Evolutionary conservation across 192 early-diverging fungal species (phyloP).

Genomic region (Spizellomyces punctatus): DNA sequence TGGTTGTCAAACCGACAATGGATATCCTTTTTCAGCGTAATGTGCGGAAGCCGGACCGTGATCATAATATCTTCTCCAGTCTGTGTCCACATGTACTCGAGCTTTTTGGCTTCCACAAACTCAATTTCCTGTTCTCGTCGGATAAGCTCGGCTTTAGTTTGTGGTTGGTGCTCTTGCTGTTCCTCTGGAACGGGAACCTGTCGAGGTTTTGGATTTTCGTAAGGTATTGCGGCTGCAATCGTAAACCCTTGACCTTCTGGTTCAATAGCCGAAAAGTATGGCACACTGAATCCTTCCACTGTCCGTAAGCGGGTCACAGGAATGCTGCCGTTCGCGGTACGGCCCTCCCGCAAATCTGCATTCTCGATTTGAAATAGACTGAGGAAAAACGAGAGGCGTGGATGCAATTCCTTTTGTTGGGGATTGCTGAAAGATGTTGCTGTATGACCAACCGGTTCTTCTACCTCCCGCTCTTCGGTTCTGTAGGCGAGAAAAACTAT

Average conservation of each 20-base stretch:
- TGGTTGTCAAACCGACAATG: slow-evolving; percentile 1
- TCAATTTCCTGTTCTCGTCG: not conserved
- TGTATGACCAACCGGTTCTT: not conserved
- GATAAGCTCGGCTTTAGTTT: not conserved
- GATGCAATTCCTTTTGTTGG: not conserved
- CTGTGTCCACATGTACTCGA: slow-evolving; percentile 26
- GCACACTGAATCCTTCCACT: not conserved
- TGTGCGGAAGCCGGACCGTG: slow-evolving; percentile 8
- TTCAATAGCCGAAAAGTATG: slow-evolving; percentile 5
- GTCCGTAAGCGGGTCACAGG: not conserved
- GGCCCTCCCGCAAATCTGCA: not conserved
- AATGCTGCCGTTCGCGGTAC: not conserved
- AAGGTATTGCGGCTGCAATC: not conserved
- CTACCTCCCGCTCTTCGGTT: slow-evolving; percentile 10
- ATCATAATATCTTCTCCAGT: slow-evolving; percentile 21
- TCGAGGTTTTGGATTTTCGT: not conserved
- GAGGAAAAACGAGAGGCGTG: not conserved
- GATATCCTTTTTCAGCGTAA: not conserved
- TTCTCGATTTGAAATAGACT: not conserved
- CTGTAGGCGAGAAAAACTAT: slow-evolving; percentile 13
- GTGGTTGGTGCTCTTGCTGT: not conserved
- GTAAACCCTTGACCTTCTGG: not conserved
- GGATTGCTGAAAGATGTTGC: too few species aligned
- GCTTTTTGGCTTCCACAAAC: not conserved
- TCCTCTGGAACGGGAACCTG: not conserved